These are phyloP conservation scores for Nakazawaea anatomiae DNA, from an alignment of 805 yeast genomes.

Conservation along the genomic window DNA sequence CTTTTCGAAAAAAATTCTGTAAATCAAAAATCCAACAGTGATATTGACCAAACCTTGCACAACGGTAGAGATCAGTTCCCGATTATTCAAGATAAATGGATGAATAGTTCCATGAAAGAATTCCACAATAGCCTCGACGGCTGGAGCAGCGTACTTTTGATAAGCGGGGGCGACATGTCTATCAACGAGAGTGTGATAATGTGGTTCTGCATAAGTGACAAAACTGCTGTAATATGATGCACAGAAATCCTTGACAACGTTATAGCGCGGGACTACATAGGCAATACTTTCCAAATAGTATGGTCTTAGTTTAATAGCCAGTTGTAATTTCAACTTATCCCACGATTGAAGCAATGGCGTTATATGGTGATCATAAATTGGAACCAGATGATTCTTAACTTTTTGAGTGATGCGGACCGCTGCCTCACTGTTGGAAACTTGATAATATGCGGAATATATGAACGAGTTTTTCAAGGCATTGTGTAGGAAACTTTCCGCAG, in stretches of 20 bases:
- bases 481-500: not conserved
- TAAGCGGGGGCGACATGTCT: not conserved
- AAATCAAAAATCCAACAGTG: slow-evolving; percentile 4
- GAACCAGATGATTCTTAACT: not conserved
- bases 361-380: slow-evolving; percentile 1
- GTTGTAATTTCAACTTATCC: not conserved
- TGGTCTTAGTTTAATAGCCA: not conserved
- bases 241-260: not conserved
- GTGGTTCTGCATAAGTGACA: not conserved
- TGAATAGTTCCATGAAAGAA: not conserved
- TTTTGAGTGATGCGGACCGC: not conserved
- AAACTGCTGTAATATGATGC: not conserved
- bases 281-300: not conserved
- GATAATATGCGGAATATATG: not conserved
- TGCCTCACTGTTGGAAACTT: not conserved
- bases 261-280: not conserved
- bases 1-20: slow-evolving; percentile 3
- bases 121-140: not conserved
- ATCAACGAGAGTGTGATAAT: not conserved
- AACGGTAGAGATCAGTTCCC: not conserved
- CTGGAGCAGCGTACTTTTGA: not conserved
- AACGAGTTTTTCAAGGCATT: not conserved
- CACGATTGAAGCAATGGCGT: not conserved
- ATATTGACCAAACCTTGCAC: not conserved
- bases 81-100: slow-evolving; percentile 4